Evolutionary conservation across 208 protist genomes (phyloP).

Genomic region (Trypanosoma vivax): DNA sequence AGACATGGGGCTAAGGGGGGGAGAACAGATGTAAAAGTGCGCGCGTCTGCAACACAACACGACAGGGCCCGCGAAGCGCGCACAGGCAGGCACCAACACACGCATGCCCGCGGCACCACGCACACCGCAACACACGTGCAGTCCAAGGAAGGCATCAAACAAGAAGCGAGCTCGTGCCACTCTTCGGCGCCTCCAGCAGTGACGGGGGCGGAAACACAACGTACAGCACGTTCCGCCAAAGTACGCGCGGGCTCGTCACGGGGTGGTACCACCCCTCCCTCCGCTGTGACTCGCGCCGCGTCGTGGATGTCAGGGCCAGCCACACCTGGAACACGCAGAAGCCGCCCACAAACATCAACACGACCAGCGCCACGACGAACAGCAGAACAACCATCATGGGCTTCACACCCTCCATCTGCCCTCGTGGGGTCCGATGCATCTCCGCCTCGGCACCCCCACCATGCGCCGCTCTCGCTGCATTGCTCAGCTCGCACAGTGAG

Average conservation of each 20-base stretch:
- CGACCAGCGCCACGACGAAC: conserved; percentile 33
- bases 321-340: conserved; percentile 48
- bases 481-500: conserved; percentile 10
- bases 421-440: not conserved
- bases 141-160: not conserved
- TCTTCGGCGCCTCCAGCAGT: not conserved
- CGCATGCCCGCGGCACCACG: not conserved
- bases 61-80: too few species aligned
- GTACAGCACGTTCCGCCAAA: conserved; percentile 17
- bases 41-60: too few species aligned
- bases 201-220: conserved; percentile 17
- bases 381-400: conserved; percentile 15
- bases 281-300: conserved; percentile 18
- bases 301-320: conserved; percentile 45
- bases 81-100: not conserved
- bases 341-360: conserved; percentile 48
- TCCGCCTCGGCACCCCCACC: not conserved
- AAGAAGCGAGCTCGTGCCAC: not conserved
- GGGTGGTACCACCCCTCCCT: not conserved
- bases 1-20: too few species aligned
- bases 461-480: not conserved
- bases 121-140: not conserved
- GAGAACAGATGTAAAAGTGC: too few species aligned
- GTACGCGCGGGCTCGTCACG: conserved; percentile 1
- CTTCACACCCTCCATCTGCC: not conserved